These are phyloP conservation scores for Ogataea trehaloabstinens DNA, from an alignment of 805 yeast species.

Conservation along the genomic window DNA sequence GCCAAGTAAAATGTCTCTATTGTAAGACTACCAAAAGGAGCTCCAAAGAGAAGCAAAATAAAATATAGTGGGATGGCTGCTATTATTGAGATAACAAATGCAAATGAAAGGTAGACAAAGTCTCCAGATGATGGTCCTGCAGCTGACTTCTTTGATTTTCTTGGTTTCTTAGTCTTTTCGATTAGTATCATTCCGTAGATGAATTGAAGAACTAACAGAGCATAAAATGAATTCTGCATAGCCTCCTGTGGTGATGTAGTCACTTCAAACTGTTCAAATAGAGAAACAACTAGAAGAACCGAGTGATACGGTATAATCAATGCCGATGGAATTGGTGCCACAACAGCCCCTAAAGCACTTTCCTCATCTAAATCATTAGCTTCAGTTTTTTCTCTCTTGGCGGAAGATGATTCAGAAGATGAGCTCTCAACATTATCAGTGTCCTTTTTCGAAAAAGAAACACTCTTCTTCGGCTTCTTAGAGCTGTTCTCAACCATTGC, in stretches of 20 bases:
- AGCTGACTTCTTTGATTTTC: conserved; percentile 10
- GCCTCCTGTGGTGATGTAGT: conserved; percentile 26
- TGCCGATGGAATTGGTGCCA: conserved; percentile 15
- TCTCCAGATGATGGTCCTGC: conserved; percentile 18
- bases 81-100: conserved; percentile 32
- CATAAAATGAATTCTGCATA: conserved; percentile 28
- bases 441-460: conserved; percentile 25
- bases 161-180: conserved; percentile 29
- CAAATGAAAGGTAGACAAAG: conserved; percentile 27
- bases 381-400: not conserved
- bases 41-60: conserved; percentile 66
- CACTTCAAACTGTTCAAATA: conserved; percentile 34
- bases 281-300: conserved; percentile 21
- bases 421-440: not conserved
- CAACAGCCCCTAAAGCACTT: conserved; percentile 1
- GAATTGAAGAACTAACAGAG: conserved; percentile 35
- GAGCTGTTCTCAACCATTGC: not conserved
- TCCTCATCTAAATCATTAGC: not conserved
- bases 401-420: not conserved
- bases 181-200: conserved; percentile 34
- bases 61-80: conserved; percentile 40
- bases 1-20: conserved; percentile 60
- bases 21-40: conserved; percentile 60
- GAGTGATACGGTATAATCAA: conserved; percentile 33
- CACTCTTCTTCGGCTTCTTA: conserved; percentile 27